phyloP scores from a whole-genome alignment of 306 rosid genomes.

The Castanopsis chinensis region DNA sequence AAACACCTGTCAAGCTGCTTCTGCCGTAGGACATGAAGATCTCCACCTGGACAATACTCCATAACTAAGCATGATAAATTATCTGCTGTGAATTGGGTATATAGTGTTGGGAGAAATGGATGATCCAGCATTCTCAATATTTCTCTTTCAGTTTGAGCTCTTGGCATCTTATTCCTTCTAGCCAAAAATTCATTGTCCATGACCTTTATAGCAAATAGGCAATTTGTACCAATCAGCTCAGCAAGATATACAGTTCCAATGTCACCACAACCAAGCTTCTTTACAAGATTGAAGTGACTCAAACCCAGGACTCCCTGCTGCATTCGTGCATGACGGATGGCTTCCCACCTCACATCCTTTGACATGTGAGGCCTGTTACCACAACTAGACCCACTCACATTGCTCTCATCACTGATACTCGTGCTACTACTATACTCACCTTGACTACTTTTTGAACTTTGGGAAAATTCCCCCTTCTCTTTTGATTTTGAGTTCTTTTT shows the following conservation, averaged over 20 bases:
- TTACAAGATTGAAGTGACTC: conserved; percentile 83
- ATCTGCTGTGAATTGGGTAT: conserved; percentile 85
- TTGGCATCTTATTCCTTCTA: conserved; percentile 88
- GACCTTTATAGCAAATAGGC: conserved; percentile 92
- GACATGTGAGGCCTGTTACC: conserved; percentile 99
- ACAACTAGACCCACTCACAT: conserved; percentile 73
- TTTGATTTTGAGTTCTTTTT: conserved; percentile 52
- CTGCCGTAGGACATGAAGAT: conserved; percentile 96
- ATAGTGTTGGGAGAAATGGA: conserved; percentile 95
- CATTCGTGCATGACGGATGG: conserved; percentile 60
- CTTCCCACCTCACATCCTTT: conserved; percentile 94
- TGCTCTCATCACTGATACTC: conserved; percentile 92
- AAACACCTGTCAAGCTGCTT: conserved; percentile 74
- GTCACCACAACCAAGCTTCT: conserved; percentile 98
- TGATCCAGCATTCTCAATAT: conserved; percentile 93
- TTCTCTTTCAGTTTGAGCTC: conserved; percentile 97
- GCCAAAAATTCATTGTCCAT: conserved; percentile 97
- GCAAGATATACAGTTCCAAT: conserved; percentile 98
- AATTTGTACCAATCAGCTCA: conserved; percentile 70
- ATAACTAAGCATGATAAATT: conserved; percentile 91
- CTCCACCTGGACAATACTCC: conserved; percentile 99
- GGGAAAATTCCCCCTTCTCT: conserved; percentile 84
- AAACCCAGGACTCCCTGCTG: conserved; percentile 73
- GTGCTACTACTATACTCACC: conserved; percentile 95
- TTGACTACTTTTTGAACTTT: conserved; percentile 92